A percentile compares a stretch with the other conserved stretches of the same genome.
Evolutionary conservation across 805 yeast species (phyloP).

Genomic region (Barnettozyma wickerhamii): DNA sequence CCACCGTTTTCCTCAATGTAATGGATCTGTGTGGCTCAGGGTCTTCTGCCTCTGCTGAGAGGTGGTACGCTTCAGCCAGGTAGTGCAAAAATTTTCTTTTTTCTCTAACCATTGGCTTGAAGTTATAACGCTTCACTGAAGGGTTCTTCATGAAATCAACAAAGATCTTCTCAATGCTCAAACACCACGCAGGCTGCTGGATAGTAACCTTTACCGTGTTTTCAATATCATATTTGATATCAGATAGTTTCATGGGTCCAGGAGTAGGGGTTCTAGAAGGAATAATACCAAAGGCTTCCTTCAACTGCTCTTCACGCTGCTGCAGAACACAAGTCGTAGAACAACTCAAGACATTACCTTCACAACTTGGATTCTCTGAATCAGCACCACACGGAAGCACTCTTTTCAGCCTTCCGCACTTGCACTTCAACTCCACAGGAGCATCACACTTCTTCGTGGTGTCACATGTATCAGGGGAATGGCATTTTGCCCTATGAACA

Average conservation of each 20-base stretch:
- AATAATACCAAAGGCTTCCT: slow-evolving; percentile 52
- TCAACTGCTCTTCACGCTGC: slow-evolving; percentile 56
- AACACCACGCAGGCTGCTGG: slow-evolving; percentile 65
- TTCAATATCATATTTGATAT: slow-evolving; percentile 20
- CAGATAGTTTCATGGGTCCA: slow-evolving; percentile 1
- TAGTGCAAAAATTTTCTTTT: slow-evolving; percentile 72
- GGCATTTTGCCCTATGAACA: slow-evolving; percentile 59
- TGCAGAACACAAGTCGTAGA: slow-evolving; percentile 63
- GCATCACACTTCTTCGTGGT: slow-evolving; percentile 50
- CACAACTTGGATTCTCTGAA: slow-evolving; percentile 26
- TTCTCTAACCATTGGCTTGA: slow-evolving; percentile 67
- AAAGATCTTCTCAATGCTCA: slow-evolving; percentile 52
- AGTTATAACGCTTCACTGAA: slow-evolving; percentile 42
- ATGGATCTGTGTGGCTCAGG: slow-evolving; percentile 77
- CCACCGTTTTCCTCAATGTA: slow-evolving; percentile 40
- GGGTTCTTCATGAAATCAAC: slow-evolving; percentile 42
- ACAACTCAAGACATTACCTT: slow-evolving; percentile 47
- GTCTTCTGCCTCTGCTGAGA: slow-evolving; percentile 74
- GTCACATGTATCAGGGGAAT: slow-evolving; percentile 49
- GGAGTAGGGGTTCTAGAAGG: background rate
- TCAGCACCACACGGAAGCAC: slow-evolving; percentile 56
- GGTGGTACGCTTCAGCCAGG: slow-evolving; percentile 51
- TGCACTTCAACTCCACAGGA: slow-evolving; percentile 48
- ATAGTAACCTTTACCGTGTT: slow-evolving; percentile 15
- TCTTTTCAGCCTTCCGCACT: slow-evolving; percentile 54